Evolutionary conservation across 2,329 filamentous ascomycete species (phyloP), one percentile per base, ranked within the genome.

Genomic region (Verticillium nonalfalfae): DNA sequence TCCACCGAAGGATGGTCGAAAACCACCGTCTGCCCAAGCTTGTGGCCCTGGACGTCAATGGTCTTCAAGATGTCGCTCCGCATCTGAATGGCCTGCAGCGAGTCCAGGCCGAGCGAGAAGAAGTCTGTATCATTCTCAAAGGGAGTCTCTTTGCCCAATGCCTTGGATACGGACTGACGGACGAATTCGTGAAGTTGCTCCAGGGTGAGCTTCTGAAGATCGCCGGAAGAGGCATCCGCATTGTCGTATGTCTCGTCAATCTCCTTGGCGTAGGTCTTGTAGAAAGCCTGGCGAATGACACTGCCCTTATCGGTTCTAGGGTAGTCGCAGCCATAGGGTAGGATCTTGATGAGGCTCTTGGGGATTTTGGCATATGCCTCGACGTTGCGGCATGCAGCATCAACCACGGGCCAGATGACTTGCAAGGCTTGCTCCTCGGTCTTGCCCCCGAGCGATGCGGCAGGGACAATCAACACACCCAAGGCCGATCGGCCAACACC

Each of bases 31-130:
- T 83, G 79, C 0, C 79, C 77, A 0, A 87, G 69, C 10, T 74
- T 70, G 14, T 77, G 72, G 0, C 78, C 78, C 1, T 76, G 75
- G 1, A 85, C 66, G 33, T 85, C 77, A 2, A 88, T 68, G 1
- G 79, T 74, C 13, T 78, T 78, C 59, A 83, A 72, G 34, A 89
- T 80, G 1, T 75, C 71, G 15, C 76, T 76, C 64, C 85, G 79
- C 61, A 85, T 79, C 59, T 80, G 78, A 34, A 86, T 84, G 1
- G 84, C 81, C 63, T 85, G 82, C 33, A 88, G 70, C 56, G 81
- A 85, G 68, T 88, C 86, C 1, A 87, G 74, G 0, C 85, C 85
- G 0, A 78, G 72, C 0, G 76, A 72, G 67, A 88, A 89, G 67
- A 89, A 83, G 67, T 89, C 86, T 1, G 79, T 77, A 18, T 80